Evolutionary conservation across 441 rosid species (phyloP).

Genomic region (Capsella rubella): DNA sequence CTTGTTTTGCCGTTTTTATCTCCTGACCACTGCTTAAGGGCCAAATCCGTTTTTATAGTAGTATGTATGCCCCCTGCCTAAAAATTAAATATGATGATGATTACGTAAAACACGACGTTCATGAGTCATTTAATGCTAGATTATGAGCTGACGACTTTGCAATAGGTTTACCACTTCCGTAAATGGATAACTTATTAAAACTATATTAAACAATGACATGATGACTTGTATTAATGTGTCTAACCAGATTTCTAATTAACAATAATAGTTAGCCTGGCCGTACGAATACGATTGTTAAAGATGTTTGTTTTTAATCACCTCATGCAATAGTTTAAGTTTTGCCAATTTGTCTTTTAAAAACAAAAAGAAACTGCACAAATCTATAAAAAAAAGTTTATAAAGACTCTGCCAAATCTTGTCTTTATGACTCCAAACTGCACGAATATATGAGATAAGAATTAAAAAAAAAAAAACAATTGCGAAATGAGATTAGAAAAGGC

Average conservation of each 20-base stretch:
- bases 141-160: background rate
- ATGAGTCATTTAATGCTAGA: background rate
- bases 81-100: background rate
- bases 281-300: background rate
- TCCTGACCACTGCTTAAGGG: constrained; percentile 6
- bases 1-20: constrained; percentile 16
- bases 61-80: background rate
- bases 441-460: too few species aligned
- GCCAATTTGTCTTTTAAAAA: background rate
- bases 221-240: background rate
- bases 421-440: background rate
- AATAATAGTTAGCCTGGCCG: background rate
- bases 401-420: background rate
- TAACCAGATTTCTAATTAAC: background rate
- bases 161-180: background rate
- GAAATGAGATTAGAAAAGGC: background rate
- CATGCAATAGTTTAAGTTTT: background rate
- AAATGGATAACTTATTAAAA: background rate
- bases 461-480: background rate
- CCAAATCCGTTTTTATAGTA: constrained; percentile 3
- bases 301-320: background rate
- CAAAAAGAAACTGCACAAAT: background rate
- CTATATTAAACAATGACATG: constrained; percentile 9
- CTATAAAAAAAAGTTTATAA: background rate
- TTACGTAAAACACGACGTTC: constrained; percentile 1